phyloP scores from a whole-genome alignment of 1,284 basidiomycete species.

The Cutaneotrichosporon sp. region DNA sequence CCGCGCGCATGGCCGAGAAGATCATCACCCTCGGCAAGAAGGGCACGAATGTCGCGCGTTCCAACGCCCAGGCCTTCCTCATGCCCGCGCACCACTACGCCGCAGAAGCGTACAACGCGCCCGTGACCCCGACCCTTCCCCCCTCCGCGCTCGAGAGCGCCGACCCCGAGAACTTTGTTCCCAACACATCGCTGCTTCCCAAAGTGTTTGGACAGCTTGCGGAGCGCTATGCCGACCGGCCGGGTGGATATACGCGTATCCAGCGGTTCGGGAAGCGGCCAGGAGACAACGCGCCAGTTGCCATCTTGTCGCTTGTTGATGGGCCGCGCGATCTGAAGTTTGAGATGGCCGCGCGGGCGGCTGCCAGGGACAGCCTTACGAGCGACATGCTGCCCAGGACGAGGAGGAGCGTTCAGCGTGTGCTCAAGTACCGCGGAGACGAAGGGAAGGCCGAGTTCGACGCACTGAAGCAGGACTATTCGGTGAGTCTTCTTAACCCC shows the following conservation, averaged over 20 bases:
- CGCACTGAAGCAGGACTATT: constrained; percentile 47
- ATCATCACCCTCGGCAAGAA: constrained; percentile 87
- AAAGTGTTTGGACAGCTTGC: constrained; percentile 82
- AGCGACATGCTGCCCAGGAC: constrained; percentile 8
- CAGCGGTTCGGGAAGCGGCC: constrained; percentile 81
- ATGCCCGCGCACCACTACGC: constrained; percentile 53
- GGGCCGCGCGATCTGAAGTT: constrained; percentile 83
- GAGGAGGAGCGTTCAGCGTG: constrained; percentile 33
- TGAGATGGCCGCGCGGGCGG: constrained; percentile 77
- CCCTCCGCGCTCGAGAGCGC: neutral
- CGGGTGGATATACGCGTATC: constrained; percentile 94
- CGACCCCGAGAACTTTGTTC: constrained; percentile 44
- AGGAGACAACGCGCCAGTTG: constrained; percentile 91
- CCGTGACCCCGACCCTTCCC: constrained; percentile 12
- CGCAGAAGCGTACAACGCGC: constrained; percentile 33
- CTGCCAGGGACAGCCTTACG: constrained; percentile 65
- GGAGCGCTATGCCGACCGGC: constrained; percentile 74
- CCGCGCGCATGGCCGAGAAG: constrained; percentile 91
- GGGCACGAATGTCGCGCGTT: constrained; percentile 64
- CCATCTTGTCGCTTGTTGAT: constrained; percentile 91
- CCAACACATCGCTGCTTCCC: constrained; percentile 62
- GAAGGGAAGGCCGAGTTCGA: constrained; percentile 47
- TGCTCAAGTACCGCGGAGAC: constrained; percentile 50
- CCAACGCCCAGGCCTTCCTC: constrained; percentile 70
- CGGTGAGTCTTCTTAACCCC: constrained; percentile 42